Percentiles rank a stretch among this genome's conserved stretches.
These are phyloP conservation scores for Phaeodactylum tricornutum DNA, from an alignment of 108 stramenopile genomes.

Conservation along the genomic window DNA sequence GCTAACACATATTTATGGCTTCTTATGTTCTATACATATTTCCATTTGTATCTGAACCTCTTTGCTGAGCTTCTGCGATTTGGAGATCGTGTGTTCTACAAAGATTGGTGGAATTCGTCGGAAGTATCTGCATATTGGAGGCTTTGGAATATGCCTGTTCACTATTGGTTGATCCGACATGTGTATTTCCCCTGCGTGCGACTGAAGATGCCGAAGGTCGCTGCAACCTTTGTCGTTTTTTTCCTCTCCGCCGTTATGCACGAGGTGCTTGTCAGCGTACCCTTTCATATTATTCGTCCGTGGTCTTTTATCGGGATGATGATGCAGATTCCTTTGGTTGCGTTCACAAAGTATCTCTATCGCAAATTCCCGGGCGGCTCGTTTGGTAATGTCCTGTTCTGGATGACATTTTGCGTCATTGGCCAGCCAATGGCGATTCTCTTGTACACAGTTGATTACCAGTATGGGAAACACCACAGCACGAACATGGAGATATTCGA, in stretches of 20 bases:
- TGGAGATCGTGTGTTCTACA: slow-evolving; percentile 85
- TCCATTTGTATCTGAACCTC: slow-evolving; percentile 86
- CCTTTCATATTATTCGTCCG: slow-evolving; percentile 71
- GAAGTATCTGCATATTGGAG: slow-evolving; percentile 86
- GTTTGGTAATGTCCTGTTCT: slow-evolving; percentile 75
- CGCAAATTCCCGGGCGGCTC: slow-evolving; percentile 39
- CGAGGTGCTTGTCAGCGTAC: slow-evolving; percentile 82
- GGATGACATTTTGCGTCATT: slow-evolving; percentile 73
- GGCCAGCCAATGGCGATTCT: slow-evolving; percentile 83
- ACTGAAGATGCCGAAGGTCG: slow-evolving; percentile 47
- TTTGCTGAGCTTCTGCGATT: slow-evolving; percentile 85
- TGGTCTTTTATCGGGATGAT: slow-evolving; percentile 91
- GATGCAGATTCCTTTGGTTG: slow-evolving; percentile 82
- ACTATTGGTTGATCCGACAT: slow-evolving; percentile 91
- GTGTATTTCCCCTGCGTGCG: slow-evolving; percentile 82
- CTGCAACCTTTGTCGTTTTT: slow-evolving; percentile 77
- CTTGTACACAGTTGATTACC: slow-evolving; percentile 74
- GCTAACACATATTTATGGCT: slow-evolving; percentile 89
- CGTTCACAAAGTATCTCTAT: slow-evolving; percentile 68
- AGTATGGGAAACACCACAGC: no score
- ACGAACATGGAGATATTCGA: no score
- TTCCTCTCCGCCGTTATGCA: slow-evolving; percentile 86
- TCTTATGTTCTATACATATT: slow-evolving; percentile 82
- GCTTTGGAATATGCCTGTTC: slow-evolving; percentile 92
- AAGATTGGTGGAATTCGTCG: slow-evolving; percentile 88